Base-by-base conservation (phyloP, 768 basidiomycete genomes). In the Termitomyces titanicus region DNA sequence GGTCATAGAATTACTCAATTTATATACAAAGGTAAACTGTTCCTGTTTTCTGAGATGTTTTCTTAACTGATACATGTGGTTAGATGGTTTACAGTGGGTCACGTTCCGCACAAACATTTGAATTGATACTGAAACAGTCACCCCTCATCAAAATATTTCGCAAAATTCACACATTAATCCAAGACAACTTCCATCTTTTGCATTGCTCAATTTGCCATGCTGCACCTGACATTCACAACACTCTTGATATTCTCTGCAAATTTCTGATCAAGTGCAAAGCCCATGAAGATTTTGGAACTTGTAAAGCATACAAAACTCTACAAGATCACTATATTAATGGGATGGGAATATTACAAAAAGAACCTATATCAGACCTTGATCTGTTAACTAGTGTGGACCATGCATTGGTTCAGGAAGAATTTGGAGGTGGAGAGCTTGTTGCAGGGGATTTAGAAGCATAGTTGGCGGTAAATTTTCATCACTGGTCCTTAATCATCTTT, bases 1-100 rank as follows among this genome's bases (percentile, higher is more conserved):
- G 73, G 51, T 66, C 3, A 60, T 70, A 0, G 74, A 77, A 46
- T 51, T 64, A 3, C 64, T 68, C 12, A 76, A 76, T 44, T 59
- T 74, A 1, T 72, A 67, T 13, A 60, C 53, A 7, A 60, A 63
- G 53, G 54, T 50, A 7, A 33, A 27, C 35, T 24, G 9, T 13
- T 34, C 15, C 33, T 25, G 35, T 9, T 29, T 29, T 3, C 29
- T 29, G 29, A 29, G 3, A 29, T 4, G 29, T 3, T 4, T 29
- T 29, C 5, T 9, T 29, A 4, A 29, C 9, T 4, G 29, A 29
- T 3, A 29, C 9, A 29, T 29, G 29, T 4, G 3, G 9, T 29
- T 9, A 29, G 29, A 9, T 29, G 3, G 29, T 29, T 9, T 29
- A 29, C 9, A 9, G 29, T 29, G 29, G 29, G 9, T 29, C 29